Base-by-base conservation (phyloP, 2,329 filamentous ascomycete species). In the Aspergillus niger region DNA sequence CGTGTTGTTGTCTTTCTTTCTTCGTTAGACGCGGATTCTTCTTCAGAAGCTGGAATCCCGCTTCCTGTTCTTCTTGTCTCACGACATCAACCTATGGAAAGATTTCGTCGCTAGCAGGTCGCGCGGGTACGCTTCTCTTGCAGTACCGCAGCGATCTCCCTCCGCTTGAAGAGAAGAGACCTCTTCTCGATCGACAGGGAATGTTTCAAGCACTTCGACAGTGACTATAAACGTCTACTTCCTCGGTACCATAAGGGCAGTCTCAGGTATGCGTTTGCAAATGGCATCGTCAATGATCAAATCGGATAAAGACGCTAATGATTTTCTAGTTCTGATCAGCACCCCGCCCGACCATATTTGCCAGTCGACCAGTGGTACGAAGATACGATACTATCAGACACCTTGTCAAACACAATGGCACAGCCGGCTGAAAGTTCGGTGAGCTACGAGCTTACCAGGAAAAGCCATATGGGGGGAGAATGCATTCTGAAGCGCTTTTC, bases 401-500 rank as follows among this genome's bases (percentile, higher is more conserved):
- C 52, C 10, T 61, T 62, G 55, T 22, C 61, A 3, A 57, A 55
- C 52, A 58, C 50, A 20, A 43, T 43, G 13, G n/a, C 36, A 47
- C 57, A 38, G 32, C 58, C 11, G 17, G 17, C 39, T 20, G 44
- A 59, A 8, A 41, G 22, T 22, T 43, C 55, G n/a, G 15, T 51
- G 17, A 49, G 30, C 24, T 63, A 54, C 39, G 28, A 47, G 17
- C 57, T 54, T 10, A 6, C 58, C 11, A 57, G 55, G 11, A 55
- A 56, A 13, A 54, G 17, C 43, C 20, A 41, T 3, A 48, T 59
- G 10, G 50, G 49, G 15, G 47, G 58, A 24, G 32, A 50, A 7
- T 63, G 64, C 41, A 32, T 66, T 10, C 13, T 64, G 1, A 48
- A 49, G 7, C 59, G 62, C n/a, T 57, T 65, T 22, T 62, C 62